Evolutionary conservation across 140 eudicot genomes (phyloP), one percentile per base, ranked within the genome.

Genomic region (Bidens hawaiensis): DNA sequence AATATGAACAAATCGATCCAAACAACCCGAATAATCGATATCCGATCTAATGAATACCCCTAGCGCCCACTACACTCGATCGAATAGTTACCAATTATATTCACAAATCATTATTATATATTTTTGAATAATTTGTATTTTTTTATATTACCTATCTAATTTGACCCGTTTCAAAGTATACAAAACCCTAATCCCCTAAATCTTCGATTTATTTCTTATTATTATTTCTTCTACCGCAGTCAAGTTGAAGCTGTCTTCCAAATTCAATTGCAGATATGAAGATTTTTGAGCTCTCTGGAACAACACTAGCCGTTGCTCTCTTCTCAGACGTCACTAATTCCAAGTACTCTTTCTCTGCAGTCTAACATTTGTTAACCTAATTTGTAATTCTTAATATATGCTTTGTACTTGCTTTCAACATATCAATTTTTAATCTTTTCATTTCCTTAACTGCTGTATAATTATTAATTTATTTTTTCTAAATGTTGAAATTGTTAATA

Each of bases 291-390:
- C 58, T 87, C 31, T 67, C 77, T 33, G 91, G 83, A 57, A 73
- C 80, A 26, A 75, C 85, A 57, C 71, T 91, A n/a, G 64, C 85
- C 11, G 80, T 84, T 52, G 81, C 89, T 40, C 94, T 91, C 71
- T 91, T 82, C 83, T 69, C 62, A 4, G 91, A 91, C 18, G 98
- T 91, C 43, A 25, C 85, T 55, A 91, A 87, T 71, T 82, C 98
- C 71, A 91, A 80, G 98, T 87, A 90, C 19, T 58, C 59, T 49
- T 60, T 50, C 55, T 28, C 1, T n/a, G 0, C 41, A 28, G 21
- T 56, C 54, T 21, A n/a, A n/a, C n/a, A n/a, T 48, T 16, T 6
- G 28, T 14, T 66, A 8, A 10, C 25, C 0, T 13, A 42, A 24
- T 62, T 26, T 62, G 46, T 40, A 40, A 40, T 40, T 40, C 1